phyloP scores from a whole-genome alignment of 129 eudicot species.

The Gnaphalium uliginosum region DNA sequence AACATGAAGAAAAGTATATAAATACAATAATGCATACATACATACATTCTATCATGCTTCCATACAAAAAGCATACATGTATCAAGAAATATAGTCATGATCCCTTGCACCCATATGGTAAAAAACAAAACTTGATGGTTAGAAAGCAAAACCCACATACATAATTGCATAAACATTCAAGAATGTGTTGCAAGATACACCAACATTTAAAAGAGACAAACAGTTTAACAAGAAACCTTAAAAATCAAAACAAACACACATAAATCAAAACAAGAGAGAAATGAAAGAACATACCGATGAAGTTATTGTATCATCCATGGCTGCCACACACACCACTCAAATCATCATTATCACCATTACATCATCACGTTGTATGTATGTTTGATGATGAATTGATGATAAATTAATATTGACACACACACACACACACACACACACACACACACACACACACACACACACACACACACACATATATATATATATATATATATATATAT shows the following conservation, averaged over 20 bases:
- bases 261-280: constrained; percentile 1
- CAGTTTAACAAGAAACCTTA: no score
- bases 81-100: no score
- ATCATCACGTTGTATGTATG: constrained; percentile 5
- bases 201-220: neutral
- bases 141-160: constrained; percentile 4
- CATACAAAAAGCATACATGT: no score
- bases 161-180: constrained; percentile 4
- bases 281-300: constrained; percentile 26
- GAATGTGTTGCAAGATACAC: constrained; percentile 18
- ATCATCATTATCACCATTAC: constrained; percentile 9
- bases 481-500: no score
- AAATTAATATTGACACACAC: no score
- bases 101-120: neutral
- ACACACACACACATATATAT: no score
- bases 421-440: no score
- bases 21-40: neutral
- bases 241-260: no score
- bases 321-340: constrained; percentile 23
- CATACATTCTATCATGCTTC: no score
- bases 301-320: constrained; percentile 38
- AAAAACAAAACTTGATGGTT: neutral
- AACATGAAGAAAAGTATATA: neutral
- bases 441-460: no score
- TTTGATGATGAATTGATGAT: neutral